Evolutionary conservation across 345 rosid genomes (phyloP), one percentile per base, ranked within the genome.

Genomic region (Acer saccharum): DNA sequence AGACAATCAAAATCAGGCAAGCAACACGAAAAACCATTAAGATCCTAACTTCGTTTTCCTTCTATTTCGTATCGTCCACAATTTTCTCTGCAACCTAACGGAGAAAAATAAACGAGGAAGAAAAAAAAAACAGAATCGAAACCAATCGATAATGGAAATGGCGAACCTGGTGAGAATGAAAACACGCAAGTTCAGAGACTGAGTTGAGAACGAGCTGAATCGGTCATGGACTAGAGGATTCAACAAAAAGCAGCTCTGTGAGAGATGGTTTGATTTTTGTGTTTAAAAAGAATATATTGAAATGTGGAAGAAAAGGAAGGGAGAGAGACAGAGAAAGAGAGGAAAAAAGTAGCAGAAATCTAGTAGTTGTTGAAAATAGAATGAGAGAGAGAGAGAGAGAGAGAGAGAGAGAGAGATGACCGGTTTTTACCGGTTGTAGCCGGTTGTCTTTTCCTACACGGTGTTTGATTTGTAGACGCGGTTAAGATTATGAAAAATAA

Each of bases 131-230:
- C 0, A 0, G 32, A 54, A 54, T 16, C n/a, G 1, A 27, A 21
- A 4, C n/a, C n/a, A 60, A 3, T 3, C 8, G 29, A 50, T 7
- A 71, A n/a, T 25, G 41, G 35, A 70, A 70, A 70, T 43, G 13
- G 62, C 25, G 18, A 76, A 71, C n/a, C 58, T 54, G 58, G 8
- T 54, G 12, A 43, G 63, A 71, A 39, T 14, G 13, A 46, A 50
- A 72, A 68, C 64, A 46, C 54, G 27, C 21, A 50, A n/a, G n/a
- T 17, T n/a, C 63, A 54, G 50, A 43, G 39, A 55, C 68, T 16
- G 76, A 66, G 77, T 44, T 46, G 55, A 77, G 6, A 67, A 20
- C 27, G 41, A 68, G 71, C 18, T 62, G 84, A 68, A 52, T 68
- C 66, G 29, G 60, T 62, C 68, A 63, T 39, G 11, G 41, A 72